Evolutionary conservation across 768 basidiomycete genomes (phyloP), one percentile per base, ranked within the genome.

Genomic region (Fibroporia radiculosa): DNA sequence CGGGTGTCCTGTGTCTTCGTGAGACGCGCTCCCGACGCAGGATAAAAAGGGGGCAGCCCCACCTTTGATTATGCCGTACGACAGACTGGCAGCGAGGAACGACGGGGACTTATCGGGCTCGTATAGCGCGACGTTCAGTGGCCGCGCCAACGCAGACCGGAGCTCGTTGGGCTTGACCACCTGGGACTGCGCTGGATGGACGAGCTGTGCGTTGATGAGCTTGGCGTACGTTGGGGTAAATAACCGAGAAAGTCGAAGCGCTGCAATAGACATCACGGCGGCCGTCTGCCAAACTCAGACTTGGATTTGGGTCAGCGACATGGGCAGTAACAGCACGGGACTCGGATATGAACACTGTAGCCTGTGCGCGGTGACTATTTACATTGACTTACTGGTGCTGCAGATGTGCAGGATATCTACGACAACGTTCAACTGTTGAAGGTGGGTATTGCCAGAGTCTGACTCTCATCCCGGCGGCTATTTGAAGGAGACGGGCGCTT

Each of bases 161-260:
- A 65, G 54, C 46, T 65, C 63, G 41, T 65, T 65, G 11, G 65
- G 60, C 38, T 66, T 65, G 24, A 65, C 63, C 16, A 60, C 48
- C 1, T 35, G 40, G 5, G 61, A 56, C 18, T 33, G 44, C 6
- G 54, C 54, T 1, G 65, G 65, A 40, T 62, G 44, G n/a, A 66
- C 63, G 1, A 66, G 45, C 48, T 64, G 62, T 0, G 62, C 60
- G 40, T 66, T 64, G 24, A 65, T 59, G 4, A 42, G 37, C 4
- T 35, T 19, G 2, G 56, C 58, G 34, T 54, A 52, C 45, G 51
- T 53, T 1, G 59, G 50, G 6, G 62, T 61, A 45, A 64, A 62
- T 6, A 63, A 29, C 6, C 59, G 55, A 29, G 58, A 48, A 11
- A 61, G 52, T 24, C 61, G 60, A 40, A 47, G 42, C 38, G 53